Conservation (phyloP, 2,329 filamentous ascomycete species). For the Seiridium unicorne region DNA sequence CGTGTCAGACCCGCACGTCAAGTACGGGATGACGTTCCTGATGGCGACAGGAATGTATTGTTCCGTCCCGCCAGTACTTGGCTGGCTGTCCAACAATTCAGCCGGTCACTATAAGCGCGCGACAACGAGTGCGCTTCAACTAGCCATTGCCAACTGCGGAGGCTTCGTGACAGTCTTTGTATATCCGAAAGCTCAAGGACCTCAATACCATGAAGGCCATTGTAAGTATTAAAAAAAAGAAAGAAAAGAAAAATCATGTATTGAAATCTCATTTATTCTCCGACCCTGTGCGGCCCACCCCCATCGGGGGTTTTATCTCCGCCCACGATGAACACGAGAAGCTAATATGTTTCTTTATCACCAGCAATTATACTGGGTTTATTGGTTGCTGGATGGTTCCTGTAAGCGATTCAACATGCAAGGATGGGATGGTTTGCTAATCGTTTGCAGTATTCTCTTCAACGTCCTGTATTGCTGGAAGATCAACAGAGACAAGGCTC, state of each 20-base stretch:
- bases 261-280: too few species aligned
- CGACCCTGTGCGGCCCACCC: too few species aligned
- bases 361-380: conserved; percentile 55
- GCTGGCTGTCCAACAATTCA: conserved; percentile 67
- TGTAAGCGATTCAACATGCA: conserved; percentile 45
- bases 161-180: conserved; percentile 66
- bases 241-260: too few species aligned
- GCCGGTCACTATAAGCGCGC: conserved; percentile 69
- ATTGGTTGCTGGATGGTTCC: conserved; percentile 60
- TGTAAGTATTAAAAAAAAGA: too few species aligned
- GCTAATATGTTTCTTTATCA: too few species aligned
- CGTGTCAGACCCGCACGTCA: conserved; percentile 43
- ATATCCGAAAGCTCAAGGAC: conserved; percentile 55
- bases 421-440: neutral
- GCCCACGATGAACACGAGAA: too few species aligned
- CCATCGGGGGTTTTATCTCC: too few species aligned
- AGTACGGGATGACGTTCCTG: conserved; percentile 66
- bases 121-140: conserved; percentile 62
- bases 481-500: conserved; percentile 60
- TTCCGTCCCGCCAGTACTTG: conserved; percentile 61
- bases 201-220: conserved; percentile 60
- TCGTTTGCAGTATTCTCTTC: conserved; percentile 40
- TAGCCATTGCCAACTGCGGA: conserved; percentile 65
- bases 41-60: conserved; percentile 66
- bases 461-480: conserved; percentile 64